Conservation (phyloP, 768 basidiomycete species). For the Hortiboletus flavorubellus region DNA sequence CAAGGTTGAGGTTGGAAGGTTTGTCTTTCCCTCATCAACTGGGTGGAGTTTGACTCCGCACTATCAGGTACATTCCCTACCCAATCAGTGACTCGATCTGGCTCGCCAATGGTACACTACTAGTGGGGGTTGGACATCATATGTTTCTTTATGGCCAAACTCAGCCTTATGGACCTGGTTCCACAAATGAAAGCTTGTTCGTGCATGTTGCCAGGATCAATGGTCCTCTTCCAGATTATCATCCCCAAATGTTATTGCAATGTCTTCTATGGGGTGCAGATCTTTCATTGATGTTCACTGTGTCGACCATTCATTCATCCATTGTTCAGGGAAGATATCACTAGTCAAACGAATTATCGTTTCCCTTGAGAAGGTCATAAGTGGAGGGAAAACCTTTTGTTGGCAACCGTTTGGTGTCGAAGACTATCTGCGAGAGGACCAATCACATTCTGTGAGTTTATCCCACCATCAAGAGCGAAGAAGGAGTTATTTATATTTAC, state of each 20-base stretch:
- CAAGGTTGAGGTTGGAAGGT: slow-evolving; percentile 69
- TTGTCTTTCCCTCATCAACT: slow-evolving; percentile 22
- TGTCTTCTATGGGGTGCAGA: slow-evolving; percentile 86
- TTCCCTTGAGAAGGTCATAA: slow-evolving; percentile 48
- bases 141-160: slow-evolving; percentile 73
- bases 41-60: background rate
- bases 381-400: slow-evolving; percentile 13
- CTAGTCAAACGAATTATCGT: slow-evolving; percentile 80
- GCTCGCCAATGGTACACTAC: slow-evolving; percentile 78
- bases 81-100: slow-evolving; percentile 89
- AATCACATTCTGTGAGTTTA: slow-evolving; percentile 19
- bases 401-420: slow-evolving; percentile 59
- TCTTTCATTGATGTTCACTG: background rate
- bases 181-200: slow-evolving; percentile 55
- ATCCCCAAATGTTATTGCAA: slow-evolving; percentile 90
- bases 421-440: slow-evolving; percentile 31
- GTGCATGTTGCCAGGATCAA: slow-evolving; percentile 80
- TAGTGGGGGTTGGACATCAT: slow-evolving; percentile 80
- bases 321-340: slow-evolving; percentile 67
- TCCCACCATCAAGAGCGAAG: background rate
- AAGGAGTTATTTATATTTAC: background rate
- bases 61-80: slow-evolving; percentile 64
- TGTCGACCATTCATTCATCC: slow-evolving; percentile 6
- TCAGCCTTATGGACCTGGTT: slow-evolving; percentile 15
- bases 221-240: slow-evolving; percentile 86